These are phyloP conservation scores for Venturiaceae sp. DNA, from an alignment of 2,329 filamentous ascomycete genomes.

Conservation along the genomic window DNA sequence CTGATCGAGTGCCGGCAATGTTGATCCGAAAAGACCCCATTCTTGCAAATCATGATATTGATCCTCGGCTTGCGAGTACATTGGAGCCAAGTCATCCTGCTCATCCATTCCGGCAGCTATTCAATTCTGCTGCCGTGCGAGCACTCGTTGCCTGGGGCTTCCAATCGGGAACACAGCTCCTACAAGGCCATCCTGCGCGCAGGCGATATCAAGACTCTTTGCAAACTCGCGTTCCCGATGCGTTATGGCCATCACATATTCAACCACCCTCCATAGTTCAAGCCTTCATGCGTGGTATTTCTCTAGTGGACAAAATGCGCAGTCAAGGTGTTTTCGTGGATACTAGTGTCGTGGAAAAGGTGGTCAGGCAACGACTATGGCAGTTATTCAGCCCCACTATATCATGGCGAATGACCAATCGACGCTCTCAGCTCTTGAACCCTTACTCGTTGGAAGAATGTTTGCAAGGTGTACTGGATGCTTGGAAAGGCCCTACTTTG, in stretches of 20 bases:
- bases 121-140: conserved; percentile 16
- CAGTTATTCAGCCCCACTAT: conserved; percentile 22
- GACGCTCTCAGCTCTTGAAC: neutral
- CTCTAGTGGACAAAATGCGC: conserved; percentile 17
- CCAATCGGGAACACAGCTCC: conserved; percentile 8
- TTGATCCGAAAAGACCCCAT: neutral
- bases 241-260: conserved; percentile 15
- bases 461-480: neutral
- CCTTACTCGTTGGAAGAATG: conserved; percentile 6
- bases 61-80: neutral
- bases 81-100: neutral
- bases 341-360: conserved; percentile 13
- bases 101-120: conserved; percentile 12
- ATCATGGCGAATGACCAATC: neutral
- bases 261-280: neutral
- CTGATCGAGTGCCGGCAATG: neutral
- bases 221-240: neutral
- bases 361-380: conserved; percentile 20
- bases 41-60: neutral
- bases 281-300: conserved; percentile 15
- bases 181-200: neutral
- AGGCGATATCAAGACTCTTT: neutral
- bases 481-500: neutral
- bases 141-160: conserved; percentile 25
- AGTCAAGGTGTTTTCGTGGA: conserved; percentile 14